Conservation (phyloP, 441 rosid species). For the Dalechampia spathulata region DNA sequence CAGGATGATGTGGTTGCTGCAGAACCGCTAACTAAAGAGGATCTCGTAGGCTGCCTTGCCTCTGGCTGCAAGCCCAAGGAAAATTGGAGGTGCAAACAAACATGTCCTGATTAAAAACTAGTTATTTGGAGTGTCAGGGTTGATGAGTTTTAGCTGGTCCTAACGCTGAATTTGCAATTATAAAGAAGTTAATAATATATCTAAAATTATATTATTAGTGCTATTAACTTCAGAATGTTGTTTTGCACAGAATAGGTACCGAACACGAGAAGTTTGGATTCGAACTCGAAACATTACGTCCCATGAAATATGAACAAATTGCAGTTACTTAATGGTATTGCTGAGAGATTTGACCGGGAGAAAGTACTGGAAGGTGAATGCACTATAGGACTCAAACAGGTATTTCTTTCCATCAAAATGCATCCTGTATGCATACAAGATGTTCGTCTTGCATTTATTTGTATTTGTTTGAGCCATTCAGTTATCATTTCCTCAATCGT, state of each 20-base stretch:
- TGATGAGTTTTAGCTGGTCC: too few species aligned
- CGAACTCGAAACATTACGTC: constrained; percentile 62
- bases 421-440: not conserved
- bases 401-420: constrained; percentile 15
- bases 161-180: too few species aligned
- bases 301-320: constrained; percentile 96
- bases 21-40: constrained; percentile 80
- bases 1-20: constrained; percentile 64
- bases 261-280: constrained; percentile 99
- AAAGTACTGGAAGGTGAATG: constrained; percentile 85
- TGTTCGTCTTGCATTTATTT: constrained; percentile 4
- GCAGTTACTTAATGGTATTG: constrained; percentile 81
- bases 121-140: not conserved
- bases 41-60: constrained; percentile 80
- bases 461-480: not conserved
- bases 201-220: not conserved
- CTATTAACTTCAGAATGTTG: constrained; percentile 19
- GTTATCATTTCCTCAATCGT: too few species aligned
- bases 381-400: constrained; percentile 94
- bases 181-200: not conserved
- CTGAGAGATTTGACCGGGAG: constrained; percentile 99
- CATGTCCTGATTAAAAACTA: not conserved
- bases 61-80: constrained; percentile 95
- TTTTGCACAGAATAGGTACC: constrained; percentile 80
- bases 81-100: constrained; percentile 72